These are phyloP conservation scores for Miamiensis avidus DNA, from an alignment of 169 alveolate genomes.

Conservation along the genomic window DNA sequence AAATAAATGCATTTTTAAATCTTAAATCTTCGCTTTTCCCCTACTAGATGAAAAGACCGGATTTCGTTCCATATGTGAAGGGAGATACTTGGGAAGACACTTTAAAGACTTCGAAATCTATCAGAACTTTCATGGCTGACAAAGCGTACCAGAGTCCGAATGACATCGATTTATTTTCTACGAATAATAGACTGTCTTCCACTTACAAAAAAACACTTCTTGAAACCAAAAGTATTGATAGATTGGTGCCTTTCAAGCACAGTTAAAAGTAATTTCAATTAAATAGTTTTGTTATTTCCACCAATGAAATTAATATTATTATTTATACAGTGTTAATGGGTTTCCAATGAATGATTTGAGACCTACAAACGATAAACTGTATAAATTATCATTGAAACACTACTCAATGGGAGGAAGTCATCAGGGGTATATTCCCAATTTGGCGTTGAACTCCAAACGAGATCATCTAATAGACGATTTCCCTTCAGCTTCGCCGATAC, in stretches of 20 bases:
- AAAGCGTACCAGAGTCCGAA: not conserved
- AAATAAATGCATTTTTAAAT: not conserved
- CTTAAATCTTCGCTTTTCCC: too few species aligned
- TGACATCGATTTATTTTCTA: not conserved
- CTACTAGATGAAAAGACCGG: too few species aligned
- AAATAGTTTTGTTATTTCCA: too few species aligned
- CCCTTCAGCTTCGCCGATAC: too few species aligned
- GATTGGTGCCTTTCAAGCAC: constrained; percentile 21
- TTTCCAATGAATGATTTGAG: not conserved
- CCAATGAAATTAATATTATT: too few species aligned
- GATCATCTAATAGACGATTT: too few species aligned
- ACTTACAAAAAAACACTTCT: constrained; percentile 7
- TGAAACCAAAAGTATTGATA: constrained; percentile 19
- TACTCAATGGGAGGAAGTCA: not conserved
- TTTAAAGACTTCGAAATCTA: constrained; percentile 17
- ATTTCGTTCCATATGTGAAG: constrained; percentile 5
- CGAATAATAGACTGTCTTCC: constrained; percentile 10
- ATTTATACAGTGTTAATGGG: not conserved
- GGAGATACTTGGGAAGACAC: constrained; percentile 23
- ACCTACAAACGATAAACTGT: not conserved
- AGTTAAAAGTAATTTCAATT: constrained; percentile 27
- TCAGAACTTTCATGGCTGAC: constrained; percentile 11
- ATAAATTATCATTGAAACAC: not conserved
- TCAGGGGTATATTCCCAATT: not conserved
- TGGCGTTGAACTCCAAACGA: not conserved